A percentile compares a stretch with the other conserved stretches of the same genome.
Conservation (phyloP, 768 basidiomycete species). For the Rhizopogon vesiculosus region DNA sequence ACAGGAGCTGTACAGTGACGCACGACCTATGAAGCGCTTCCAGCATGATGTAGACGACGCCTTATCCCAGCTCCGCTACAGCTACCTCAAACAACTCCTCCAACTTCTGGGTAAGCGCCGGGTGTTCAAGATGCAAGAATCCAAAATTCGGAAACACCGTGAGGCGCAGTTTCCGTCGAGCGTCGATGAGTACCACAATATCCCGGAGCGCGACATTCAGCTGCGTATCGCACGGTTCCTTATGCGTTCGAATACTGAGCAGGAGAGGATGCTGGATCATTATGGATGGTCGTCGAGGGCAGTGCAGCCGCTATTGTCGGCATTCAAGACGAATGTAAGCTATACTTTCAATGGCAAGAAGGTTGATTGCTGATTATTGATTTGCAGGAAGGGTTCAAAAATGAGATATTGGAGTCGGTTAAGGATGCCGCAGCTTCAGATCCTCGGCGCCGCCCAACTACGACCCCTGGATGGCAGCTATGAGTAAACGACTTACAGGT, state of each 20-base stretch:
- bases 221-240: conserved; percentile 50
- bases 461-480: neutral
- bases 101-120: conserved; percentile 12
- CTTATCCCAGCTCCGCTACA: conserved; percentile 25
- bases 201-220: conserved; percentile 37
- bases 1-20: conserved; percentile 16
- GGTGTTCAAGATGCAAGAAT: conserved; percentile 14
- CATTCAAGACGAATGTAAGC: conserved; percentile 40
- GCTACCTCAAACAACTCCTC: conserved; percentile 20
- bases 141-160: conserved; percentile 15
- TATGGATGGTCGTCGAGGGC: conserved; percentile 51
- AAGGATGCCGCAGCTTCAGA: conserved; percentile 16
- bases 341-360: neutral
- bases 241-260: conserved; percentile 14
- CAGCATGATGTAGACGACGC: conserved; percentile 23
- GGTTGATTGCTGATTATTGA: neutral
- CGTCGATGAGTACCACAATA: conserved; percentile 22
- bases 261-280: conserved; percentile 44
- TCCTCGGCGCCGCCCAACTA: conserved; percentile 13
- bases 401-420: conserved; percentile 13
- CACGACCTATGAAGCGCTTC: conserved; percentile 14
- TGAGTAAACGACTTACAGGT: neutral
- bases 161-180: conserved; percentile 30
- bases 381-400: conserved; percentile 15
- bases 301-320: conserved; percentile 36